These are phyloP conservation scores for Eremomyces bilateralis DNA, from an alignment of 495 filamentous ascomycete species.

Conservation along the genomic window DNA sequence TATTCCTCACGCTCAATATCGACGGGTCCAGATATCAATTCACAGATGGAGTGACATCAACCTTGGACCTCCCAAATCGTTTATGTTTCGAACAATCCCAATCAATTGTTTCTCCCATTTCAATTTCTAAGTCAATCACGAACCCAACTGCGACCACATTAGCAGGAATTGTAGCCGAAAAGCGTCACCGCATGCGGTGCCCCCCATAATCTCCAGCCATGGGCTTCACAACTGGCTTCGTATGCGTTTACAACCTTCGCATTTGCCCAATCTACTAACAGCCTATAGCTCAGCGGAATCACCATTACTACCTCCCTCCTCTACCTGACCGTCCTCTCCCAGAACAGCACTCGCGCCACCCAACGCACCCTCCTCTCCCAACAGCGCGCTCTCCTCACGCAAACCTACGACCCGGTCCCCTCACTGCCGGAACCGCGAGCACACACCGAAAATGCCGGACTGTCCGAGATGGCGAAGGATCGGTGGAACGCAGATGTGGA, in stretches of 20 bases:
- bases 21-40: too few relatives aligned
- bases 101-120: too few relatives aligned
- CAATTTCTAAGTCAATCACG: too few relatives aligned
- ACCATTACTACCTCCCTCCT: constrained; percentile 64
- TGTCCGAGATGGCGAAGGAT: constrained; percentile 21
- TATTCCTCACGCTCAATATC: too few relatives aligned
- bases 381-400: constrained; percentile 41
- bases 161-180: too few relatives aligned
- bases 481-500: constrained; percentile 21
- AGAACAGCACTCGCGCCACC: constrained; percentile 44
- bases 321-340: constrained; percentile 57
- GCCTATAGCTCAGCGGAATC: constrained; percentile 49
- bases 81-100: too few relatives aligned
- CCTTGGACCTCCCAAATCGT: too few relatives aligned
- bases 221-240: constrained; percentile 69
- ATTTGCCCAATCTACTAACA: constrained; percentile 1
- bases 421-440: constrained; percentile 49
- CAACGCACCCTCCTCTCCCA: constrained; percentile 57
- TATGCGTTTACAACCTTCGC: constrained; percentile 23
- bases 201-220: too few relatives aligned
- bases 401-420: constrained; percentile 28
- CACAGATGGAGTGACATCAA: too few relatives aligned
- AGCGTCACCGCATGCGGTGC: too few relatives aligned
- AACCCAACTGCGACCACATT: too few relatives aligned
- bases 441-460: constrained; percentile 13